Base-by-base conservation (phyloP, 2,329 filamentous ascomycete genomes). In the Pezicula carpinea region DNA sequence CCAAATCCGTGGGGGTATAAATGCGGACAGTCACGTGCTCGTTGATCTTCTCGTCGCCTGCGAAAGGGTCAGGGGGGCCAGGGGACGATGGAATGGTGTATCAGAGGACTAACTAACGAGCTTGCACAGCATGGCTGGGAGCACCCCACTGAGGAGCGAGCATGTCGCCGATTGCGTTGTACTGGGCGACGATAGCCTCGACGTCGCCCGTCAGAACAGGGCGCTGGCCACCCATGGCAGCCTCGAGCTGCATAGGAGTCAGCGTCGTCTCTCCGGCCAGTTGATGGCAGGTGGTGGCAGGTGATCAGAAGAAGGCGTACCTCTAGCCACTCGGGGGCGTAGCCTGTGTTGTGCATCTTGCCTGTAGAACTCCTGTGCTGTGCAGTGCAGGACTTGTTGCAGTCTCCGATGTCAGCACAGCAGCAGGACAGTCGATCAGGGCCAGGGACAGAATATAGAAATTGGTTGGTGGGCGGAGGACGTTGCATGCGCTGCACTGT, bases 241-340 rank as follows among this genome's bases (percentile, higher is more conserved):
- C 50, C 39, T 60, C 58, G 22, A 53, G 35, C 57, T 59, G 17
- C 23, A 13, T 14, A 15, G n/a, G 13, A 42, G 26, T 35, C 36
- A 41, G 22, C 21, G 13, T 44, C 34, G 34, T 17, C 3, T 5
- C 5, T 38, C 17, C 17, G 21, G 8, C n/a, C 6, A 39, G 26
- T 40, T 19, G 41, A 18, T 43, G n/a, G n/a, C 23, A 38, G 14
- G 26, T 21, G 21, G 22, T n/a, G n/a, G n/a, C n/a, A n/a, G n/a
- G n/a, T n/a, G n/a, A n/a, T n/a, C n/a, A n/a, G n/a, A n/a, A n/a
- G n/a, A n/a, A 39, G 5, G n/a, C 17, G 14, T 50, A 58, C 57
- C 46, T 57, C 52, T 29, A 59, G 57, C 57, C 56, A 59, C 35
- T 51, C 50, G 23, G 48, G 45, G 2, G 47, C 44, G 32, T 59